These are phyloP conservation scores for Annulohypoxylon moriforme DNA, from an alignment of 495 filamentous ascomycete species.

Conservation along the genomic window DNA sequence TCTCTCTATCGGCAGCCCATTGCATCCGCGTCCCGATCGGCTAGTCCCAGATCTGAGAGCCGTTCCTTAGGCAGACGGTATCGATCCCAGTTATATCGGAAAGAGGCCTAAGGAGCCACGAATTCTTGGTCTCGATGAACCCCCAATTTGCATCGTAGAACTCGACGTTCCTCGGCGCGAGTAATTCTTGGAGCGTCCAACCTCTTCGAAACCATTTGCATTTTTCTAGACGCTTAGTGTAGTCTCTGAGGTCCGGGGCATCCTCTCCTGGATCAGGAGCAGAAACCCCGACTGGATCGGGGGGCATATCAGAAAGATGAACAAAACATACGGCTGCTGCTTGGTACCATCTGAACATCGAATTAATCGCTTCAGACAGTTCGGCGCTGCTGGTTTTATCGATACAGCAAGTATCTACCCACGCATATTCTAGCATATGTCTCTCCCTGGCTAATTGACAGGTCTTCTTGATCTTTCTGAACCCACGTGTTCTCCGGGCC, in stretches of 20 bases:
- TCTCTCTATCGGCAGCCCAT: constrained; percentile 38
- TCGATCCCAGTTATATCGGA: constrained; percentile 23
- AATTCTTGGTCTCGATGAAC: constrained; percentile 32
- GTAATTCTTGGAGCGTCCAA: constrained; percentile 57
- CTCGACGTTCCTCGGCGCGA: constrained; percentile 47
- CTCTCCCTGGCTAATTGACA: constrained; percentile 24
- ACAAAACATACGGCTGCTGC: constrained; percentile 49
- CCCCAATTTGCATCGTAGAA: constrained; percentile 51
- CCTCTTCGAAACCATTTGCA: constrained; percentile 52
- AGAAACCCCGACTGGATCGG: neutral
- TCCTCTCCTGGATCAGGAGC: neutral
- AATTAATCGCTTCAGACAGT: constrained; percentile 35
- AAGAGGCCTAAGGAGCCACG: constrained; percentile 1
- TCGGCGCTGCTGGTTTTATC: constrained; percentile 52
- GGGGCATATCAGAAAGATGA: constrained; percentile 43
- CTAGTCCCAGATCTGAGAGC: constrained; percentile 17
- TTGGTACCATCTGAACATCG: constrained; percentile 54
- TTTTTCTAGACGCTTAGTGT: neutral
- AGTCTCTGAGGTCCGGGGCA: neutral
- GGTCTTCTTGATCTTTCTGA: constrained; percentile 38
- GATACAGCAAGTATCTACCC: constrained; percentile 50
- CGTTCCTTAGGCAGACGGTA: neutral
- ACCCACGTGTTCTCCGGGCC: constrained; percentile 38
- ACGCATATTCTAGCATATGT: constrained; percentile 32
- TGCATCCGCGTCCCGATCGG: constrained; percentile 38